A percentile compares a stretch with the other conserved stretches of the same genome.
Evolutionary conservation across 208 protist species (phyloP).

Genomic region (Leishmania turanica): DNA sequence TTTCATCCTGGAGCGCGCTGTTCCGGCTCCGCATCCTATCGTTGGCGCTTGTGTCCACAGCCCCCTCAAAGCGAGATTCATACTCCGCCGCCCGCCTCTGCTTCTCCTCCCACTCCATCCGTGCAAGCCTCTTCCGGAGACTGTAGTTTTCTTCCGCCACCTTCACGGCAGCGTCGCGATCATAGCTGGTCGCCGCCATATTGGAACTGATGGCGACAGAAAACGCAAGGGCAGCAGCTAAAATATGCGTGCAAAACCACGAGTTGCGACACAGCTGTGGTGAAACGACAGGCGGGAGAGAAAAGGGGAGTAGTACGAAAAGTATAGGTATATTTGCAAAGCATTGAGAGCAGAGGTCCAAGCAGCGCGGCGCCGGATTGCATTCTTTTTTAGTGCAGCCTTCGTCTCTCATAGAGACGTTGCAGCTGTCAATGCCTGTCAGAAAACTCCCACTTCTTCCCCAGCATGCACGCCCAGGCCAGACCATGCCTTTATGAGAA

Average conservation of each 20-base stretch:
- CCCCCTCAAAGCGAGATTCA: constrained; percentile 26
- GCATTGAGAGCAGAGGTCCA: neutral
- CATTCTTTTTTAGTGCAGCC: neutral
- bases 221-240: neutral
- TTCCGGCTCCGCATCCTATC: constrained; percentile 57
- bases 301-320: constrained; percentile 2
- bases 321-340: neutral
- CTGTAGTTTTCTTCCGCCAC: constrained; percentile 58
- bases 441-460: no score
- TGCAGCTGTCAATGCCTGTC: neutral
- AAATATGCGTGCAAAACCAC: neutral
- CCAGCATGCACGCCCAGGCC: neutral
- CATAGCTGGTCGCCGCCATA: constrained; percentile 31
- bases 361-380: neutral
- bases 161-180: constrained; percentile 35
- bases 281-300: constrained; percentile 4
- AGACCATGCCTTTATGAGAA: neutral
- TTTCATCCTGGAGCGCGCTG: constrained; percentile 55
- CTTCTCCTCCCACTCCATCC: constrained; percentile 49
- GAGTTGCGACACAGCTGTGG: neutral
- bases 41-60: constrained; percentile 35
- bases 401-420: neutral
- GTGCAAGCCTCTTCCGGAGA: constrained; percentile 49
- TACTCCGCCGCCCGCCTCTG: constrained; percentile 20
- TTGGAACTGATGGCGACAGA: neutral